Evolutionary conservation across 2,329 filamentous ascomycete genomes (phyloP).

Genomic region (Gaeumannomyces tritici): DNA sequence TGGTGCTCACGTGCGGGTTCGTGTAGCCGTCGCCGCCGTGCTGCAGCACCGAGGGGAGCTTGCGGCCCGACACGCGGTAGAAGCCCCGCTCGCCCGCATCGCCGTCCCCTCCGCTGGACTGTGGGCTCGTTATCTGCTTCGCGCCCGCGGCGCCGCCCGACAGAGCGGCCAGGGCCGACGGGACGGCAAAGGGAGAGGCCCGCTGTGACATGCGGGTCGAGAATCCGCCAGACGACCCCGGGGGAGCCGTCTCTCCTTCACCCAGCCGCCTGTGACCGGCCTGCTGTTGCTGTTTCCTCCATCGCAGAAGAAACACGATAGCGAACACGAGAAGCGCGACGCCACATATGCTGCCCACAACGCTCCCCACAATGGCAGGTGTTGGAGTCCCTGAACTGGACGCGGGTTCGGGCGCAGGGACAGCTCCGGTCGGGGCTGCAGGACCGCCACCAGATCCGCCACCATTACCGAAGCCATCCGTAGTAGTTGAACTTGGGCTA

Average conservation of each 20-base stretch:
- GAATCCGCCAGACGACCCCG: background rate
- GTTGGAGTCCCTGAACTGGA: conserved; percentile 13
- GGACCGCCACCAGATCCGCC: conserved; percentile 13
- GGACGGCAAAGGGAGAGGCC: conserved; percentile 33
- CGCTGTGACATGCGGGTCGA: conserved; percentile 35
- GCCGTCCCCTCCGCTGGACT: conserved; percentile 36
- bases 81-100: conserved; percentile 42
- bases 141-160: conserved; percentile 20
- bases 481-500: background rate
- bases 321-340: conserved; percentile 46
- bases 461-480: too few species aligned
- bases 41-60: conserved; percentile 52
- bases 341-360: conserved; percentile 49
- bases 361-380: conserved; percentile 40
- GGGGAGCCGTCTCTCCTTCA: conserved; percentile 19
- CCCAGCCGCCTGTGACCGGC: conserved; percentile 32
- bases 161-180: conserved; percentile 37
- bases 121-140: conserved; percentile 28
- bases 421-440: conserved; percentile 14
- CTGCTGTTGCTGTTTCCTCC: conserved; percentile 38
- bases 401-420: conserved; percentile 11
- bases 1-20: conserved; percentile 15
- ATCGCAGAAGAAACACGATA: conserved; percentile 41
- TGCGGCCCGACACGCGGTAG: conserved; percentile 55
- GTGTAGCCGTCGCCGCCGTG: conserved; percentile 53